A percentile compares a stretch with the other conserved stretches of the same genome.
phyloP scores from a whole-genome alignment of 169 alveolate species.

The Plasmodium vinckei region DNA sequence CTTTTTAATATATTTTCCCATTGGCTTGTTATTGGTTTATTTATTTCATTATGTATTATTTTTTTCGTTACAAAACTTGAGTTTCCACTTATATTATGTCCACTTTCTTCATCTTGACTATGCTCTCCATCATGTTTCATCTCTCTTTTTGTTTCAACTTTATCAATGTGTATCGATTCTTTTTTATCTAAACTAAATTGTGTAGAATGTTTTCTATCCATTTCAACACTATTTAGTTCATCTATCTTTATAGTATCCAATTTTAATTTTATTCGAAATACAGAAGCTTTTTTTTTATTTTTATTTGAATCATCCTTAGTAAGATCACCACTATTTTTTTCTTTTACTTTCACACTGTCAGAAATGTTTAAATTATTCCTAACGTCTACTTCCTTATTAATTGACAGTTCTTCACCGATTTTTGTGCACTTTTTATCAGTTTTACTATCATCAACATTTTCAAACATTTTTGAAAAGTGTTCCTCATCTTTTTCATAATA shows the following conservation, averaged over 20 bases:
- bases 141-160: neutral
- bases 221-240: neutral
- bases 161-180: neutral
- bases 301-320: too few species aligned
- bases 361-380: neutral
- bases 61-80: neutral
- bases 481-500: conserved; percentile 14
- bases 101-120: neutral
- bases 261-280: too few species aligned
- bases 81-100: neutral
- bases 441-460: neutral
- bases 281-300: too few species aligned
- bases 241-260: neutral
- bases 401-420: neutral
- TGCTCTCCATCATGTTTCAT: neutral
- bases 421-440: neutral
- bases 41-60: neutral
- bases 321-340: too few species aligned
- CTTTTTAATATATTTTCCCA: conserved; percentile 37
- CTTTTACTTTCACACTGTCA: too few species aligned
- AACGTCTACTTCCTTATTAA: neutral
- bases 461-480: neutral
- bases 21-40: neutral
- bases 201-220: neutral
- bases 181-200: neutral